phyloP scores from a whole-genome alignment of 2,329 filamentous ascomycete species.

The Chrysoporthe deuterocubensis region DNA sequence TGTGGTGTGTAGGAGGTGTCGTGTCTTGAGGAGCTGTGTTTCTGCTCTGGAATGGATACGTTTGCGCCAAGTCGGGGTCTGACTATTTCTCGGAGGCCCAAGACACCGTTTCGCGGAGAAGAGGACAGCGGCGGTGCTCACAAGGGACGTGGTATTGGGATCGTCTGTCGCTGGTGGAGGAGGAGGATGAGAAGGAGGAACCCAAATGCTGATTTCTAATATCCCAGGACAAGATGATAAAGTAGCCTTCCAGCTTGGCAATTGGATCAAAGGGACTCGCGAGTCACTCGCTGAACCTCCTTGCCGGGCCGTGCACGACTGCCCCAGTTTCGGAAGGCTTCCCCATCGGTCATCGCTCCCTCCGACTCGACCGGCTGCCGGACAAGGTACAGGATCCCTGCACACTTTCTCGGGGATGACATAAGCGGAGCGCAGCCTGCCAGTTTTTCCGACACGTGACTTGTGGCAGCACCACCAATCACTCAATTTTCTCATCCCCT shows the following conservation, averaged over 20 bases:
- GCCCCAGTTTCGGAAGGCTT: slow-evolving; percentile 19
- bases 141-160: slow-evolving; percentile 1
- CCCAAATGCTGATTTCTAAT: slow-evolving; percentile 20
- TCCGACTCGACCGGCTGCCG: slow-evolving; percentile 10
- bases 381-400: background rate
- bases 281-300: slow-evolving; percentile 18
- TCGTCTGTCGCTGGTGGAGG: slow-evolving; percentile 8
- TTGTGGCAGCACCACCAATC: slow-evolving; percentile 17
- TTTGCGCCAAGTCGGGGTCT: slow-evolving; percentile 22
- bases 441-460: slow-evolving; percentile 22
- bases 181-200: background rate
- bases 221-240: slow-evolving; percentile 23
- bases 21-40: slow-evolving; percentile 15
- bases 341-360: slow-evolving; percentile 12
- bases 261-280: slow-evolving; percentile 26
- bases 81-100: slow-evolving; percentile 15
- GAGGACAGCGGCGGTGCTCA: background rate
- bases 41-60: slow-evolving; percentile 9
- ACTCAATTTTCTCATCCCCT: slow-evolving; percentile 18
- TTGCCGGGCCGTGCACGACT: slow-evolving; percentile 15
- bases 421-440: background rate
- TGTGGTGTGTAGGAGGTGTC: slow-evolving; percentile 2
- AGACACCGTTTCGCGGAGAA: slow-evolving; percentile 9
- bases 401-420: background rate
- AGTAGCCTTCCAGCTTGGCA: slow-evolving; percentile 26